These are phyloP conservation scores for Leucocoprinus birnbaumii DNA, from an alignment of 768 basidiomycete species.

Conservation along the genomic window DNA sequence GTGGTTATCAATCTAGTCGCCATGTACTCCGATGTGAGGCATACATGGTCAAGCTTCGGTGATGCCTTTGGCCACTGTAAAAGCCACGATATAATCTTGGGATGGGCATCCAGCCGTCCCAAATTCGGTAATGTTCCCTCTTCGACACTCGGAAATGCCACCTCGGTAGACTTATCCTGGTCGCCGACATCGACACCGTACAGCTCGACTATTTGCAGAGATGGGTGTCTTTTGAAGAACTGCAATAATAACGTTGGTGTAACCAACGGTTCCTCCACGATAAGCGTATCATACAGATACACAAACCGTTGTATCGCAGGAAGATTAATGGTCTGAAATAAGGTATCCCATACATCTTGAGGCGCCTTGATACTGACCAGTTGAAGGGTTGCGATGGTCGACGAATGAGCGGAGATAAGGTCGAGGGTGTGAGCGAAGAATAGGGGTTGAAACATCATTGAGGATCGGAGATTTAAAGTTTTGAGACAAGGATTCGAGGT, in stretches of 20 bases:
- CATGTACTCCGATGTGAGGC: not conserved
- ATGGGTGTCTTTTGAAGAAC: conserved; percentile 1
- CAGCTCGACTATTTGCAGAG: not conserved
- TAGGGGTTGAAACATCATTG: conserved; percentile 1
- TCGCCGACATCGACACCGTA: not conserved
- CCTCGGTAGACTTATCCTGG: not conserved
- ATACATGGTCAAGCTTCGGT: not conserved
- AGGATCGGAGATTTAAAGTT: not conserved
- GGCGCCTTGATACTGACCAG: not conserved
- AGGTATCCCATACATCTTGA: not conserved
- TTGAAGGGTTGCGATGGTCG: not conserved
- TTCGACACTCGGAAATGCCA: not conserved
- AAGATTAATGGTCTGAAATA: not conserved
- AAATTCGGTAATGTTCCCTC: not conserved
- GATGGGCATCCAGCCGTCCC: not conserved
- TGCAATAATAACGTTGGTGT: not conserved
- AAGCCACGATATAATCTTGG: conserved; percentile 1
- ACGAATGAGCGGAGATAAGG: not conserved
- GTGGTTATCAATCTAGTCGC: not conserved
- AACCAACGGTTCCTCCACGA: not conserved
- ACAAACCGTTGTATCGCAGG: not conserved
- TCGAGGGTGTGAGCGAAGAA: conserved; percentile 4
- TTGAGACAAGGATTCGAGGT: not conserved
- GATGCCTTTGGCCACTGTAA: not conserved
- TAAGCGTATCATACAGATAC: not conserved